phyloP scores from a whole-genome alignment of 2,329 filamentous ascomycete species.

The Penicillium sp. region DNA sequence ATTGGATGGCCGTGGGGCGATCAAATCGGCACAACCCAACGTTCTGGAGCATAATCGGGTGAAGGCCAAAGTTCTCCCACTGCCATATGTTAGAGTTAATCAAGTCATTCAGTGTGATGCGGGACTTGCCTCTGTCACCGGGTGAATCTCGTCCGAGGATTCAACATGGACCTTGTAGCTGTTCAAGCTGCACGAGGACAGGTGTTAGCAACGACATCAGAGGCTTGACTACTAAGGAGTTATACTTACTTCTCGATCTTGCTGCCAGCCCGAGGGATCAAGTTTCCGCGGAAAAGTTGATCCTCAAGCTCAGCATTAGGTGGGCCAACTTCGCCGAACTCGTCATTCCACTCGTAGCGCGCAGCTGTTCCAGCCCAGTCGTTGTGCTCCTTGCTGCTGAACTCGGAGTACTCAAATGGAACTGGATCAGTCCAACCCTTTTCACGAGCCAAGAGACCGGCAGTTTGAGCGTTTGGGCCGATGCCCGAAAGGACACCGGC shows the following conservation, averaged over 20 bases:
- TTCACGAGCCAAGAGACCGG: constrained; percentile 31
- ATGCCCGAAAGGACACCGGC: constrained; percentile 1
- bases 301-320: constrained; percentile 69
- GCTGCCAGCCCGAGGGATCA: constrained; percentile 57
- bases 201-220: background rate
- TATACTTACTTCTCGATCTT: constrained; percentile 63
- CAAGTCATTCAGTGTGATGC: background rate
- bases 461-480: constrained; percentile 19
- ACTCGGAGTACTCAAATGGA: constrained; percentile 38
- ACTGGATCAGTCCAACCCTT: constrained; percentile 43
- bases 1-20: constrained; percentile 81
- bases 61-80: constrained; percentile 79
- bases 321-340: constrained; percentile 83
- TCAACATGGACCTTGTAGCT: constrained; percentile 9
- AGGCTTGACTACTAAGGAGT: too few species aligned
- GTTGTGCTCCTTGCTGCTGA: constrained; percentile 25
- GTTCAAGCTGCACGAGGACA: constrained; percentile 12
- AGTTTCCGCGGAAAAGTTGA: constrained; percentile 67
- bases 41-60: constrained; percentile 81
- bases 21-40: constrained; percentile 71
- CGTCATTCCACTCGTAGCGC: constrained; percentile 82
- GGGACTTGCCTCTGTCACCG: constrained; percentile 12
- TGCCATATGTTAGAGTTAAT: constrained; percentile 33
- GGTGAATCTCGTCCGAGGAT: constrained; percentile 8
- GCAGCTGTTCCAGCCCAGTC: constrained; percentile 60